phyloP scores from a whole-genome alignment of 2,329 filamentous ascomycete genomes.

The Colletotrichum viniferum region DNA sequence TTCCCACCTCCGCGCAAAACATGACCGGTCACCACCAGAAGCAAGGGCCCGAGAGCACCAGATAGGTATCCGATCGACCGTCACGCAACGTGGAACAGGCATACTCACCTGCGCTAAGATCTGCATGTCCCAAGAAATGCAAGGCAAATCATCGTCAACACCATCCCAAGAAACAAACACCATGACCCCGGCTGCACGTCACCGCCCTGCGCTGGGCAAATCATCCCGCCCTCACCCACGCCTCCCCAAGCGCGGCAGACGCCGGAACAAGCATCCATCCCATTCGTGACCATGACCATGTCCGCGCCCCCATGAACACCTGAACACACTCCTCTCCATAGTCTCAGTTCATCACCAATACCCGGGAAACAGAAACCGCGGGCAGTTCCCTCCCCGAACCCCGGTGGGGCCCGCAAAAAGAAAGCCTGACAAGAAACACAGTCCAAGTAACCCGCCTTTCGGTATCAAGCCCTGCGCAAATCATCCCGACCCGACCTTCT shows the following conservation, averaged over 20 bases:
- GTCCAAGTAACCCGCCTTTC: neutral
- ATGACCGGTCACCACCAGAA: neutral
- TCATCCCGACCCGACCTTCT: neutral
- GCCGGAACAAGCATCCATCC: neutral
- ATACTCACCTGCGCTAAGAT: neutral
- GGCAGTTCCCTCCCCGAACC: neutral
- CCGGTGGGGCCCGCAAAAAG: neutral
- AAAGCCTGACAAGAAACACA: neutral
- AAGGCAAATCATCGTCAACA: neutral
- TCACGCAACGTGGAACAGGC: neutral
- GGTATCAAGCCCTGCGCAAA: slow-evolving; percentile 1
- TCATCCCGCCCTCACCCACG: neutral
- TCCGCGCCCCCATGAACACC: neutral
- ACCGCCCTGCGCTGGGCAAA: neutral
- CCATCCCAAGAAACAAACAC: neutral
- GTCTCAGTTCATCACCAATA: neutral
- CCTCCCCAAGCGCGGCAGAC: neutral
- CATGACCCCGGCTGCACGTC: neutral
- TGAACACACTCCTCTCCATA: neutral
- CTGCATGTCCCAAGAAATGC: neutral
- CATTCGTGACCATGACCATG: neutral
- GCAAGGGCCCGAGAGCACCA: neutral
- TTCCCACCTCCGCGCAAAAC: neutral
- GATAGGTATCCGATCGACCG: neutral
- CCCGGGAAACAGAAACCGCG: neutral